Conservation (phyloP, 2,329 filamentous ascomycete genomes). For the Epicoccum sorghinum region DNA sequence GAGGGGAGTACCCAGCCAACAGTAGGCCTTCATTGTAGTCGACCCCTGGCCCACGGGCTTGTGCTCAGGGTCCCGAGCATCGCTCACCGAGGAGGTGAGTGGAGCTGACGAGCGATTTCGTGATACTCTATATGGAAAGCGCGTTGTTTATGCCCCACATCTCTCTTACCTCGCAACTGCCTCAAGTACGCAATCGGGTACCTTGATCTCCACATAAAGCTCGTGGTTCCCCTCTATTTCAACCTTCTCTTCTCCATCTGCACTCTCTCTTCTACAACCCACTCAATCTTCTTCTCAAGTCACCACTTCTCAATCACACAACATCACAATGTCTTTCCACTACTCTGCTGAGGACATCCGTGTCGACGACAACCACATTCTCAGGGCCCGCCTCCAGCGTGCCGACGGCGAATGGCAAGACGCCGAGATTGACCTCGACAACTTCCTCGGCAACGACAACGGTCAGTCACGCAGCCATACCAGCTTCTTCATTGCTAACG, state of each 20-base stretch:
- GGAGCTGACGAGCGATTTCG: constrained; percentile 16
- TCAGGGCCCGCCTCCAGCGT: constrained; percentile 52
- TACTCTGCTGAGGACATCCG: constrained; percentile 53
- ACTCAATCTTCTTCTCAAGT: background rate
- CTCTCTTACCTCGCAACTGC: constrained; percentile 11
- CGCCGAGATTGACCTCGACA: constrained; percentile 57
- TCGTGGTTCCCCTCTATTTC: constrained; percentile 3
- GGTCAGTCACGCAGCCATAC: constrained; percentile 40
- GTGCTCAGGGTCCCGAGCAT: constrained; percentile 1
- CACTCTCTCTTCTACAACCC: background rate
- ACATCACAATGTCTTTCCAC: constrained; percentile 54
- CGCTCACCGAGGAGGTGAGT: constrained; percentile 12
- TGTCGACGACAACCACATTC: constrained; percentile 59
- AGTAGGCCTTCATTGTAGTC: background rate
- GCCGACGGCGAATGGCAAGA: constrained; percentile 54
- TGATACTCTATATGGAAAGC: constrained; percentile 10
- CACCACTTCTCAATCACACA: background rate
- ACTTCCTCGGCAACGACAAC: constrained; percentile 59
- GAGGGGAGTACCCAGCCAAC: constrained; percentile 3
- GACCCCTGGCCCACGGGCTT: constrained; percentile 5
- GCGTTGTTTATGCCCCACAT: constrained; percentile 10
- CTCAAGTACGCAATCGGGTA: constrained; percentile 8
- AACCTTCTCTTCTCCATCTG: background rate
- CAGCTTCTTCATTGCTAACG: background rate
- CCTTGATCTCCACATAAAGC: constrained; percentile 13